Evolutionary conservation across 78 protist species (phyloP), one percentile per base, ranked within the genome.

Genomic region (Thecamonas trahens): DNA sequence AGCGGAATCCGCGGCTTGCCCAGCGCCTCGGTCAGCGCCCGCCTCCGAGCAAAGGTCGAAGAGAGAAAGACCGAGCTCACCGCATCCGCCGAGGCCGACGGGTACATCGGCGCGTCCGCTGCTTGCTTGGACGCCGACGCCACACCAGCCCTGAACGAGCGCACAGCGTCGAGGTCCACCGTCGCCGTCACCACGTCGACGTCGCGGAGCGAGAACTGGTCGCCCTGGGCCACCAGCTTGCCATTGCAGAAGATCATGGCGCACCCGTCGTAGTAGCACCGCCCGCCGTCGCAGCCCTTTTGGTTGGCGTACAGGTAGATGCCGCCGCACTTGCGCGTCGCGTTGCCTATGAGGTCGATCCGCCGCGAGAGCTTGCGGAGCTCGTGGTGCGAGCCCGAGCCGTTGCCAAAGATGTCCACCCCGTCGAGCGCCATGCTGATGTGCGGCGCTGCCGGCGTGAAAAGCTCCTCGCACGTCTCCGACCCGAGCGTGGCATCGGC

Each of bases 241-340:
- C 91, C 95, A 69, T 91, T 91, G 42, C 67, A 20, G 55, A 35
- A 57, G 22, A 87, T 69, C 78, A 88, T 61, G 7, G 86, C 77
- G 39, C 90, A 74, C 0, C 95, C 95, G 57, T 91, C 95, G 54
- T 44, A 91, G 79, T 91, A 91, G 1, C 79, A 58, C 29, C 95
- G 73, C 31, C 83, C 84, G 34, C 95, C 95, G 59, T 91, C 95
- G 62, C 92, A 87, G 3, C 90, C 94, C 45, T 8, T 39, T 38
- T 34, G 75, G 65, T 82, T 82, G 22, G 85, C 70, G 52, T 82
- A 82, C 34, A 79, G 44, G 67, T 79, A 79, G n/a, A n/a, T n/a
- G 45, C 3, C 6, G 71, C 28, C 64, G 31, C 5, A 61, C 61
- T 83, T 86, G 1, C 62, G 20, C 0, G 88, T 77, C 5, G 91